These are phyloP conservation scores for Phytomonas sp. DNA, from an alignment of 208 protist species.

Conservation along the genomic window DNA sequence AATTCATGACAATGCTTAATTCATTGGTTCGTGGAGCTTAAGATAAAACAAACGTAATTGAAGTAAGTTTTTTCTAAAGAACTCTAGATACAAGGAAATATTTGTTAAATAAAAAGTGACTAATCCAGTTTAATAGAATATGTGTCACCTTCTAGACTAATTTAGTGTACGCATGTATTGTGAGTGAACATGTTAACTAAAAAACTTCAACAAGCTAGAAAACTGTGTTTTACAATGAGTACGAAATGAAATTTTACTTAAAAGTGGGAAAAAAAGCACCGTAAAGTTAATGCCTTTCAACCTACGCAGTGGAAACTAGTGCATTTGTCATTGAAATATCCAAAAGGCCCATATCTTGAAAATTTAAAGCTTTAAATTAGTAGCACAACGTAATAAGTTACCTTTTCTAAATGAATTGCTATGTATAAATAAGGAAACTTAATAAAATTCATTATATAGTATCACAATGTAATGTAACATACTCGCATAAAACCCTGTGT, in stretches of 20 bases:
- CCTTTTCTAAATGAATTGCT: not conserved
- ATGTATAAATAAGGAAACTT: not conserved
- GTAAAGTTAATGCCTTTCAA: too few relatives aligned
- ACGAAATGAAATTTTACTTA: too few relatives aligned
- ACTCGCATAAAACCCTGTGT: not conserved
- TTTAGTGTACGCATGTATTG: not conserved
- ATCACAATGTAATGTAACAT: not conserved
- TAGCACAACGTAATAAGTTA: not conserved
- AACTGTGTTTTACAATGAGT: too few relatives aligned
- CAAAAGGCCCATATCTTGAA: not conserved
- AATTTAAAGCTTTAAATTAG: not conserved
- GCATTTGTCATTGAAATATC: too few relatives aligned
- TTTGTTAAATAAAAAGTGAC: not conserved
- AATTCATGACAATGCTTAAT: not conserved
- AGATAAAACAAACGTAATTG: not conserved
- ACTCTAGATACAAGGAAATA: too few relatives aligned
- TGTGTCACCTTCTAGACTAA: not conserved
- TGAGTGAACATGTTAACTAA: too few relatives aligned
- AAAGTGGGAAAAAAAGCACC: too few relatives aligned
- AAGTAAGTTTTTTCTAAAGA: not conserved
- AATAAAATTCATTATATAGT: not conserved
- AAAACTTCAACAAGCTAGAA: too few relatives aligned
- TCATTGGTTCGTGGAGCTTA: not conserved
- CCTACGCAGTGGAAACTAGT: too few relatives aligned
- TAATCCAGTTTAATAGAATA: not conserved